A percentile compares a stretch with the other conserved stretches of the same genome.
phyloP scores from a whole-genome alignment of 257 asterid genomes.

The Capsicum pubescens region DNA sequence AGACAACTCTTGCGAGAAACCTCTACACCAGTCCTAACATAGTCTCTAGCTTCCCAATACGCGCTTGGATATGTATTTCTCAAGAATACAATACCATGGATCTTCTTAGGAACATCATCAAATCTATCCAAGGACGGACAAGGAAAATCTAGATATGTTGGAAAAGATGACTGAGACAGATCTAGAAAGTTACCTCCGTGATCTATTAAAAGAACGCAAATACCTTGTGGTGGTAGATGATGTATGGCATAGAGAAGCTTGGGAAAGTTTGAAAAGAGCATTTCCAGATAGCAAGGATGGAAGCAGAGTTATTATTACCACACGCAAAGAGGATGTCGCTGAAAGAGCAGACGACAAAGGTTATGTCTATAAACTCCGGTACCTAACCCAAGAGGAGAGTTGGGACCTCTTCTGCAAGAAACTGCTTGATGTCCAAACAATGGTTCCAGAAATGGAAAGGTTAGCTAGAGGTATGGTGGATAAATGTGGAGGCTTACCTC shows the following conservation, averaged over 20 bases:
- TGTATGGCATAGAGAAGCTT: background rate
- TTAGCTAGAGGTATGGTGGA: background rate
- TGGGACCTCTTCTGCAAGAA: conserved; percentile 21
- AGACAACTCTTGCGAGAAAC: no score
- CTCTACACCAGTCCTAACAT: no score
- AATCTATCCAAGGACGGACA: no score
- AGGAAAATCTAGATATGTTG: background rate
- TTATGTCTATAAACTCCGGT: background rate
- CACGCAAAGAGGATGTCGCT: background rate
- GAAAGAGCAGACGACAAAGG: background rate
- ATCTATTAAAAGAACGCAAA: background rate
- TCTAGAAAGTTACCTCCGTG: background rate
- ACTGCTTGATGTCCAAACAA: background rate
- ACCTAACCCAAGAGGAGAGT: background rate
- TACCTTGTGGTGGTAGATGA: background rate
- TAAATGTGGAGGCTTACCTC: background rate
- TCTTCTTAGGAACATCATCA: no score
- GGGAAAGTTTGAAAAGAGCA: conserved; percentile 20
- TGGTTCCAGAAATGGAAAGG: background rate
- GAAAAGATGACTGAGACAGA: background rate
- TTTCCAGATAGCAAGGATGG: conserved; percentile 25
- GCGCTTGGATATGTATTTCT: no score
- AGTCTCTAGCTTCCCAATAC: no score
- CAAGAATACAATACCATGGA: no score
- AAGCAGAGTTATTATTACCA: background rate